A percentile compares a stretch with the other conserved stretches of the same genome.
phyloP scores from a whole-genome alignment of 2,329 filamentous ascomycete genomes.

The Paecilomyces formosus region DNA sequence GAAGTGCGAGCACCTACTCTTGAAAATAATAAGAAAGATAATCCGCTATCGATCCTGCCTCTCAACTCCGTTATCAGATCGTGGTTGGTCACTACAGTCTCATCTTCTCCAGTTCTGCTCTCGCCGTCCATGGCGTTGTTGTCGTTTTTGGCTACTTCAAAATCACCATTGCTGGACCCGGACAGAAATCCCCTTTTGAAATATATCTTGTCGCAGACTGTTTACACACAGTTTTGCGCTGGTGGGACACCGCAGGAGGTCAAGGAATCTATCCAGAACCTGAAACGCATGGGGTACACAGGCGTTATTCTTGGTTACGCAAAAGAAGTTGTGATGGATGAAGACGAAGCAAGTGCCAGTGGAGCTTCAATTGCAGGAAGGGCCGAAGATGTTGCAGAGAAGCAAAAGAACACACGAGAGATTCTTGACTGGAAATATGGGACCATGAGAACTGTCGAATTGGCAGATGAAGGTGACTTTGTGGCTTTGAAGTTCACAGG shows the following conservation, averaged over 20 bases:
- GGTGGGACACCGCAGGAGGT: conserved; percentile 69
- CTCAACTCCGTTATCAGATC: conserved; percentile 8
- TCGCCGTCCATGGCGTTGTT: conserved; percentile 62
- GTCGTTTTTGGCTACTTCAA: conserved; percentile 61
- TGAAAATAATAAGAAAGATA: neutral
- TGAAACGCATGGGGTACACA: conserved; percentile 69
- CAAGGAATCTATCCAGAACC: conserved; percentile 51
- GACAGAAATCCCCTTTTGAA: conserved; percentile 68
- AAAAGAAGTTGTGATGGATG: conserved; percentile 65
- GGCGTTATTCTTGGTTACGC: conserved; percentile 83
- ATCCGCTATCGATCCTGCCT: conserved; percentile 8
- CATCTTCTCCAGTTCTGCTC: conserved; percentile 44
- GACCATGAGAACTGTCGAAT: conserved; percentile 61
- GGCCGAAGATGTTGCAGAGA: conserved; percentile 3
- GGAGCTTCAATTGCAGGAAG: neutral
- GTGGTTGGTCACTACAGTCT: conserved; percentile 8
- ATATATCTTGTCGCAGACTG: conserved; percentile 67
- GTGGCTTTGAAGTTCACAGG: conserved; percentile 72
- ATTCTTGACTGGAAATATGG: conserved; percentile 60
- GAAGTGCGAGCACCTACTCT: neutral
- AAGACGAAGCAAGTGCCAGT: conserved; percentile 27
- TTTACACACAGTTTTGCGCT: conserved; percentile 87
- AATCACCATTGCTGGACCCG: conserved; percentile 59
- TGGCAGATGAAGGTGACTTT: conserved; percentile 46
- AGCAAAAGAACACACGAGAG: conserved; percentile 8